Conservation (phyloP, 2,329 filamentous ascomycete genomes). For the Epichloe sp. region DNA sequence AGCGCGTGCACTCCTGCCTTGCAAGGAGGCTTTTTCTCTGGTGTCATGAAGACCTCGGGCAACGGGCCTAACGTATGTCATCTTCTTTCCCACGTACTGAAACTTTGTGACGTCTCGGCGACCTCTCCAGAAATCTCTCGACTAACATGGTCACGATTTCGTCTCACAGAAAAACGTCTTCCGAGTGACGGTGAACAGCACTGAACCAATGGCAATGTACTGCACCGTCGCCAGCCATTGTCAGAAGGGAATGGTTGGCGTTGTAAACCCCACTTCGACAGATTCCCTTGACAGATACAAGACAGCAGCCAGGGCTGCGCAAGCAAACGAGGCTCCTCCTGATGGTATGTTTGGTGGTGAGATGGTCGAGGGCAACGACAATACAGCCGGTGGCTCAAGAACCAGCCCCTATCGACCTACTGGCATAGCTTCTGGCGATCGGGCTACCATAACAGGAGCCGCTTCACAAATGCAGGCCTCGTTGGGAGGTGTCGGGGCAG, state of each 20-base stretch:
- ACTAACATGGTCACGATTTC: constrained; percentile 2
- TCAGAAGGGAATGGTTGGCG: constrained; percentile 18
- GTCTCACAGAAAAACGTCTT: constrained; percentile 8
- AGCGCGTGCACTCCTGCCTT: constrained; percentile 31
- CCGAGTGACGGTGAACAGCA: constrained; percentile 16
- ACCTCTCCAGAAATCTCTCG: not conserved
- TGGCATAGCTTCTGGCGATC: not conserved
- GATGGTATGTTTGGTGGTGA: constrained; percentile 7
- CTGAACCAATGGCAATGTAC: constrained; percentile 19
- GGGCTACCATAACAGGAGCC: not conserved
- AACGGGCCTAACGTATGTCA: constrained; percentile 1
- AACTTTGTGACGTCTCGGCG: not conserved
- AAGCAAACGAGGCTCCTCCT: constrained; percentile 8
- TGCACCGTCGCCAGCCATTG: constrained; percentile 16
- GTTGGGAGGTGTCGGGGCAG: not conserved
- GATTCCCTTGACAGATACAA: constrained; percentile 11
- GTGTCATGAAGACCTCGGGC: constrained; percentile 2
- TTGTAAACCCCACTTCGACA: constrained; percentile 14
- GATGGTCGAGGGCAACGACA: not conserved
- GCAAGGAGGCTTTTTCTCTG: constrained; percentile 7
- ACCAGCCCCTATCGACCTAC: not conserved
- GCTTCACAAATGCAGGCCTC: constrained; percentile 1
- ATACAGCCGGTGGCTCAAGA: not conserved
- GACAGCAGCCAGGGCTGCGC: constrained; percentile 4
- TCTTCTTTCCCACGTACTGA: not conserved